These are phyloP conservation scores for Jatropha podagrica DNA, from an alignment of 441 rosid species.

Conservation along the genomic window DNA sequence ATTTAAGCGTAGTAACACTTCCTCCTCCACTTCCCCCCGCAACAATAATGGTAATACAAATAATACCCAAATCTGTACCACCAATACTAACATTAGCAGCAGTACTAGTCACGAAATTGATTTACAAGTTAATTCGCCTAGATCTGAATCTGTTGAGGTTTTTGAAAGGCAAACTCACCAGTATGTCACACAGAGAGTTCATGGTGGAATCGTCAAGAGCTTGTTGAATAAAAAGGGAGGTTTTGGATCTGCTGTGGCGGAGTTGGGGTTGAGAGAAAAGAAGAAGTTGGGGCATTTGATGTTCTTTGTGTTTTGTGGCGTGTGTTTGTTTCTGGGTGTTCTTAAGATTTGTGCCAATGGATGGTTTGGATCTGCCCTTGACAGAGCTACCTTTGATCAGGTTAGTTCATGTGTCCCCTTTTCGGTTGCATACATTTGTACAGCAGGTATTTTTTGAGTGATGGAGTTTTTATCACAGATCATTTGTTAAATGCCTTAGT, in stretches of 20 bases:
- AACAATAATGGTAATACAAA: slow-evolving; percentile 15
- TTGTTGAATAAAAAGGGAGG: slow-evolving; percentile 45
- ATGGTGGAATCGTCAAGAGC: slow-evolving; percentile 37
- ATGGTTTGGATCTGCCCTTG: slow-evolving; percentile 87
- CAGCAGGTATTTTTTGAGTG: background rate
- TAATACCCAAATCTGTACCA: slow-evolving; percentile 2
- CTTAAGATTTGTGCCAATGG: slow-evolving; percentile 80
- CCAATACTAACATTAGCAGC: background rate
- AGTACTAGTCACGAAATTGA: slow-evolving; percentile 61
- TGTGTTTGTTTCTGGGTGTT: slow-evolving; percentile 83
- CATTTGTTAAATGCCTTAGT: background rate
- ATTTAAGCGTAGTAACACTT: slow-evolving; percentile 58
- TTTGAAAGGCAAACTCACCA: slow-evolving; percentile 43
- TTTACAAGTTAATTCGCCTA: slow-evolving; percentile 62
- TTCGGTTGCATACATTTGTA: background rate
- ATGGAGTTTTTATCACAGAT: background rate
- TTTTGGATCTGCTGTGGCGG: slow-evolving; percentile 50
- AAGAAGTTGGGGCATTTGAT: slow-evolving; percentile 78
- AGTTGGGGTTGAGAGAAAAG: slow-evolving; percentile 63
- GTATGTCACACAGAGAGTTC: slow-evolving; percentile 47
- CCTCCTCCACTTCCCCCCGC: slow-evolving; percentile 6
- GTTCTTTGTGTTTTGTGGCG: slow-evolving; percentile 76
- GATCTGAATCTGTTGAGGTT: slow-evolving; percentile 57
- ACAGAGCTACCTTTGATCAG: slow-evolving; percentile 51
- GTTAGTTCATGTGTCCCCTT: slow-evolving; percentile 25